Evolutionary conservation across 2,329 filamentous ascomycete species (phyloP).

Genomic region (Penicillium sp.): DNA sequence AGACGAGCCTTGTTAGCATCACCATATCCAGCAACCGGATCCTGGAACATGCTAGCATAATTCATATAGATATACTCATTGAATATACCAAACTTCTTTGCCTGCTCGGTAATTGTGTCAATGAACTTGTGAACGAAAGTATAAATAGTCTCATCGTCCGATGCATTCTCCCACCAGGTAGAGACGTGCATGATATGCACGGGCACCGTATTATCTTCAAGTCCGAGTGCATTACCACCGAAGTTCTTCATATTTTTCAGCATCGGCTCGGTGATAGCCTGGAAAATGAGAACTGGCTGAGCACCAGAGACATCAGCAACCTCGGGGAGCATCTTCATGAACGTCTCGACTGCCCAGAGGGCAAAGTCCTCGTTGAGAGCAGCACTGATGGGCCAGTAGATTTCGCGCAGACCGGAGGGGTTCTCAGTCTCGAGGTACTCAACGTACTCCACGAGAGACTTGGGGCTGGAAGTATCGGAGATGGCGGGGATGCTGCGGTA

Average conservation of each 20-base stretch:
- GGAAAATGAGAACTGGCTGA: constrained; percentile 30
- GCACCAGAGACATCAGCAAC: constrained; percentile 21
- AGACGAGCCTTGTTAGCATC: constrained; percentile 33
- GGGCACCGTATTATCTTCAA: constrained; percentile 24
- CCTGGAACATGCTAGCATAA: constrained; percentile 46
- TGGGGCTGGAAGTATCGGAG: constrained; percentile 29
- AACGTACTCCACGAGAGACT: constrained; percentile 33
- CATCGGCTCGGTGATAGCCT: constrained; percentile 34
- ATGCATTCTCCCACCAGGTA: constrained; percentile 31
- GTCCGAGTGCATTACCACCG: constrained; percentile 37
- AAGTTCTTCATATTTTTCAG: constrained; percentile 29
- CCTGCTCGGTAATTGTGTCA: constrained; percentile 26
- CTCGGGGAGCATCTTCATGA: constrained; percentile 5
- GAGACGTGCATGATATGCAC: constrained; percentile 31
- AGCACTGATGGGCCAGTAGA: constrained; percentile 35
- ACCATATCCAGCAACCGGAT: constrained; percentile 44
- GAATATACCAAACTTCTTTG: constrained; percentile 29
- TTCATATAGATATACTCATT: constrained; percentile 47
- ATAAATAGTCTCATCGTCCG: constrained; percentile 33
- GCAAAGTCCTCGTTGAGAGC: constrained; percentile 30
- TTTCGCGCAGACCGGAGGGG: constrained; percentile 33
- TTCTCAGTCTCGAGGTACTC: constrained; percentile 34
- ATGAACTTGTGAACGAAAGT: constrained; percentile 27
- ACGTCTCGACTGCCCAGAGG: constrained; percentile 20
- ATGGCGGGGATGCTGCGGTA: constrained; percentile 35